Evolutionary conservation across 208 protist species (phyloP).

Genomic region (Wallacemonas sp.): DNA sequence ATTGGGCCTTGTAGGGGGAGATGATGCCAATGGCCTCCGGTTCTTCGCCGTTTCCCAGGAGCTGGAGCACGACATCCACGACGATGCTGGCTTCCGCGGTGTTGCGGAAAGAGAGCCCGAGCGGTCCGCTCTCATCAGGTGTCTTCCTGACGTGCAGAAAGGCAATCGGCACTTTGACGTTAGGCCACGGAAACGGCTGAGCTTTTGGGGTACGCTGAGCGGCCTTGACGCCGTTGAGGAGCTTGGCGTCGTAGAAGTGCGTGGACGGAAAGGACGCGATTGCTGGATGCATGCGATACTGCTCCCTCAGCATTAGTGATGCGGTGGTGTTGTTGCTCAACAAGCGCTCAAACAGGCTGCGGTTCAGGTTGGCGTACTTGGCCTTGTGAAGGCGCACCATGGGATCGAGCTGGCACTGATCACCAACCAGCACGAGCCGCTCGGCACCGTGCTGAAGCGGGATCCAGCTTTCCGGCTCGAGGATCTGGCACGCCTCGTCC

Average conservation of each 20-base stretch:
- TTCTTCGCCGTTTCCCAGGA: conserved; percentile 69
- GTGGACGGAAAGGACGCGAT: conserved; percentile 96
- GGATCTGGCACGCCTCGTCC: conserved; percentile 96
- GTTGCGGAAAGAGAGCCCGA: not conserved
- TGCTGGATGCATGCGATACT: conserved; percentile 99
- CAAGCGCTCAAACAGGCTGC: conserved; percentile 96
- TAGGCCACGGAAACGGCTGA: not conserved
- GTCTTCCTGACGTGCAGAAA: not conserved
- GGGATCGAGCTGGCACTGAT: conserved; percentile 97
- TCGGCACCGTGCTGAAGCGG: conserved; percentile 92
- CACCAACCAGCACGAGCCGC: conserved; percentile 94
- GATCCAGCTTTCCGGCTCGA: conserved; percentile 97
- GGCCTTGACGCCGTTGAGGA: conserved; percentile 95
- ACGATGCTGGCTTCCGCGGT: not conserved
- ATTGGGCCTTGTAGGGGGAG: conserved; percentile 97
- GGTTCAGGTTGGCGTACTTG: conserved; percentile 80
- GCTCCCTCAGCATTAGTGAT: conserved; percentile 71
- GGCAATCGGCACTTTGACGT: not conserved
- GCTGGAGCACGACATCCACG: conserved; percentile 87
- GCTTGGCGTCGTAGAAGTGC: conserved; percentile 97
- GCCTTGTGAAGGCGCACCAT: conserved; percentile 95
- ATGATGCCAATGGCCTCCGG: conserved; percentile 96
- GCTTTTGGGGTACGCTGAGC: not conserved
- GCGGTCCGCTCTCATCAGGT: not conserved
- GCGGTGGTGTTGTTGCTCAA: conserved; percentile 26